Percentiles rank a stretch among this genome's conserved stretches.
Evolutionary conservation across 176 grass and related monocot species (phyloP).

Genomic region (Lolium perenne): DNA sequence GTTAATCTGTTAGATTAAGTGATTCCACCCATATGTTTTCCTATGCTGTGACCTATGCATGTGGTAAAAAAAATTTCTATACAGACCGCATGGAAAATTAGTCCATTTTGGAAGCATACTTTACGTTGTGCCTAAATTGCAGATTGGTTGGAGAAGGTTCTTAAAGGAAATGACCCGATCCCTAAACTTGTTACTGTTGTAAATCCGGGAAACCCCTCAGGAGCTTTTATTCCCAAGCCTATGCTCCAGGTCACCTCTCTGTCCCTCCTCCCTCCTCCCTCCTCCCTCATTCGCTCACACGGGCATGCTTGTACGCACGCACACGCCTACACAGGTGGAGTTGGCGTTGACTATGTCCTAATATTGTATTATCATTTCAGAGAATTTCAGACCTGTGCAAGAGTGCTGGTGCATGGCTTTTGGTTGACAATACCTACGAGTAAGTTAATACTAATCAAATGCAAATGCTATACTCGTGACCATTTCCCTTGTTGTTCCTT

Average conservation of each 20-base stretch:
- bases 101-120: slow-evolving; percentile 22
- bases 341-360: slow-evolving; percentile 32
- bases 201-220: slow-evolving; percentile 95
- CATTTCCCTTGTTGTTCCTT: background rate
- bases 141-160: slow-evolving; percentile 86
- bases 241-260: slow-evolving; percentile 66
- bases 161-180: slow-evolving; percentile 57
- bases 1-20: background rate
- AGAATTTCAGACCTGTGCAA: slow-evolving; percentile 88
- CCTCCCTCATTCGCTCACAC: background rate
- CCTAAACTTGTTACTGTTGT: slow-evolving; percentile 99
- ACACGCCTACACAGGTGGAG: background rate
- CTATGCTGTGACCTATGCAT: slow-evolving; percentile 1
- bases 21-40: background rate
- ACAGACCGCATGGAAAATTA: background rate
- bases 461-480: background rate
- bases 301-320: background rate
- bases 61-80: slow-evolving; percentile 24
- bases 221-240: slow-evolving; percentile 73
- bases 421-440: slow-evolving; percentile 99
- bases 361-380: slow-evolving; percentile 63
- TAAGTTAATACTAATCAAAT: slow-evolving; percentile 55
- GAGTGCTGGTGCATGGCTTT: slow-evolving; percentile 85
- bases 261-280: background rate
- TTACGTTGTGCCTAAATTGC: slow-evolving; percentile 47